Evolutionary conservation across 2,329 filamentous ascomycete species (phyloP).

Genomic region (Endoconidiophora polonica): DNA sequence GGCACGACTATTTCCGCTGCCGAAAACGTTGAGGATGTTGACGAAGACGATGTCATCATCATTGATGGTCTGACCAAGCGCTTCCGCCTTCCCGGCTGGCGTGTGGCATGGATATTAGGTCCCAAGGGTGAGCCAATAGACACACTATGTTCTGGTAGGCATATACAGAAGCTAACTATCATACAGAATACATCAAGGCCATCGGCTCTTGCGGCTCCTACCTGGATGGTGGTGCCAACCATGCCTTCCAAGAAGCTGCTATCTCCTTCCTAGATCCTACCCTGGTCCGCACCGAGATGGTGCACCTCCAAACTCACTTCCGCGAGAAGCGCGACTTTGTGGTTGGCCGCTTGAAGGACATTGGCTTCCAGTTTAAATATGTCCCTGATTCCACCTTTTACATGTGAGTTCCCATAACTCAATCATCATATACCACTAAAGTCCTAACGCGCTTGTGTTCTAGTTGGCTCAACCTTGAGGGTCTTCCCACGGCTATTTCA

Average conservation of each 20-base stretch:
- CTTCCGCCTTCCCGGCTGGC: conserved; percentile 90
- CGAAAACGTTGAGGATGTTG: conserved; percentile 76
- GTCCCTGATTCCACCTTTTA: conserved; percentile 90
- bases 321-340: conserved; percentile 84
- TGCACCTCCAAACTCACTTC: conserved; percentile 78
- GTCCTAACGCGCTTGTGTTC: background rate
- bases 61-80: conserved; percentile 94
- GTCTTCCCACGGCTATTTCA: conserved; percentile 62
- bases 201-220: conserved; percentile 87
- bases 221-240: conserved; percentile 85
- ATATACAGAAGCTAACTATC: conserved; percentile 11
- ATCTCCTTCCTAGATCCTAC: conserved; percentile 81
- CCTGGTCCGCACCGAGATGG: conserved; percentile 72
- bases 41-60: conserved; percentile 80
- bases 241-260: conserved; percentile 88
- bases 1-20: conserved; percentile 78
- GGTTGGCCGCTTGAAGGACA: conserved; percentile 58
- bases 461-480: conserved; percentile 43
- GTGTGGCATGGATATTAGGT: conserved; percentile 88
- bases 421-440: background rate
- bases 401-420: conserved; percentile 36
- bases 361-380: conserved; percentile 74
- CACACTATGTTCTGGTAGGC: background rate
- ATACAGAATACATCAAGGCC: conserved; percentile 69
- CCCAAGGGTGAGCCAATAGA: conserved; percentile 43